Evolutionary conservation across 2,329 filamentous ascomycete genomes (phyloP).

Genomic region (Talaromyces sp.): DNA sequence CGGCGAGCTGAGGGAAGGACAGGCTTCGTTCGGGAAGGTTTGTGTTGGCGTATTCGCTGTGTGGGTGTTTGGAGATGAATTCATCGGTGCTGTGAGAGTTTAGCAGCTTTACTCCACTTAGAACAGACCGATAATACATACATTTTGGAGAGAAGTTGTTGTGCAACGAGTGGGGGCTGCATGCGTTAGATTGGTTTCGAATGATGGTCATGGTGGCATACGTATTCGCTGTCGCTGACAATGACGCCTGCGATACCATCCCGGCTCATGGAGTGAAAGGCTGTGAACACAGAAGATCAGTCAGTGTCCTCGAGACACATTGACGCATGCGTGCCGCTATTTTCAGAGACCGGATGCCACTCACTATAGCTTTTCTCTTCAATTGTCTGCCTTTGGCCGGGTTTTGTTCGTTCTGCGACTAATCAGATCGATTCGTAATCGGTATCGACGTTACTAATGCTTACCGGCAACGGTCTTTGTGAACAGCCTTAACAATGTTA

Average conservation of each 20-base stretch:
- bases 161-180: constrained; percentile 50
- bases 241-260: constrained; percentile 74
- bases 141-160: constrained; percentile 76
- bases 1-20: constrained; percentile 70
- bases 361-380: constrained; percentile 49
- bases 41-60: constrained; percentile 60
- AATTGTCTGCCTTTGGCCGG: constrained; percentile 80
- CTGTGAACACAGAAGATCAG: constrained; percentile 26
- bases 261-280: constrained; percentile 70
- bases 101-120: neutral
- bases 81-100: constrained; percentile 66
- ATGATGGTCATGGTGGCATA: neutral
- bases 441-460: neutral
- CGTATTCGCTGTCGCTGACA: constrained; percentile 71
- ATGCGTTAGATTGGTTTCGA: neutral
- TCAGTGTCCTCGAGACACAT: neutral
- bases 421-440: constrained; percentile 3
- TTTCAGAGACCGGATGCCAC: neutral
- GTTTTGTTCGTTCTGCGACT: constrained; percentile 63
- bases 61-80: constrained; percentile 73
- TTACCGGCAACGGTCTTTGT: constrained; percentile 70
- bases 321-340: neutral
- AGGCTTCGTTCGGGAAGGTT: constrained; percentile 49
- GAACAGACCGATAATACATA: neutral
- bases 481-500: constrained; percentile 55